Base-by-base conservation (phyloP, 345 rosid genomes). In the Geranium rotundifolium region DNA sequence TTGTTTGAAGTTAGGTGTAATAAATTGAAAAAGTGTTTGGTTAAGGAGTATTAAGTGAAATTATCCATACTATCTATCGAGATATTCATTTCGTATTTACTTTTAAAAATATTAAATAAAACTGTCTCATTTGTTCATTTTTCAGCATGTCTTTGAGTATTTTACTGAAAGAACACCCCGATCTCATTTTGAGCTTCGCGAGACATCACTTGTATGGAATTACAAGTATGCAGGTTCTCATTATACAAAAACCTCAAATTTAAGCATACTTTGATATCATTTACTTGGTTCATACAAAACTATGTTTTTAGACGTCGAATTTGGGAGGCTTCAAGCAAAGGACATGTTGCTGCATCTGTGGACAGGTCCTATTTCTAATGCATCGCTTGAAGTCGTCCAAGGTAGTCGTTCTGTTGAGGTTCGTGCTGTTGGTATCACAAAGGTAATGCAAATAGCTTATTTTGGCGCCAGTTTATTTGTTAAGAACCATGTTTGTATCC, bases 331-430 rank as follows among this genome's bases (percentile, higher is more conserved):
- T 72, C 99, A 95, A 77, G 99, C 99, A 67, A 82, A 89, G 78
- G 99, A 95, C 69, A 77, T 95, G 95, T 69, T 95, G 81, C 99
- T 90, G 78, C 99, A 95, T 83, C 95, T 95, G 63, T 95, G 97
- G 95, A 95, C 99, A 31, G 99, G 99, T 61, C 99, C 99, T 57
- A 88, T 95, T 74, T 90, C 97, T 54, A 95, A 95, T 75, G 96
- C 99, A 66, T 95, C 99, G 19, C 92, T 95, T 54, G 99, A 95
- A 79, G 97, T 95, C 55, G 95, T 95, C 69, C 99, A 95, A 79
- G 99, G 97, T 58, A 84, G 96, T 74, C 84, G 92, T 60, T 95
- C 97, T 19, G 96, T 95, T 29, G 99, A 95, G 76, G 99, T 95
- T 68, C 86, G 99, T 65, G 84, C 97, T 0, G 99, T 95, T 65